Evolutionary conservation across 495 filamentous ascomycete genomes (phyloP).

Genomic region (Margaritispora aquatica): DNA sequence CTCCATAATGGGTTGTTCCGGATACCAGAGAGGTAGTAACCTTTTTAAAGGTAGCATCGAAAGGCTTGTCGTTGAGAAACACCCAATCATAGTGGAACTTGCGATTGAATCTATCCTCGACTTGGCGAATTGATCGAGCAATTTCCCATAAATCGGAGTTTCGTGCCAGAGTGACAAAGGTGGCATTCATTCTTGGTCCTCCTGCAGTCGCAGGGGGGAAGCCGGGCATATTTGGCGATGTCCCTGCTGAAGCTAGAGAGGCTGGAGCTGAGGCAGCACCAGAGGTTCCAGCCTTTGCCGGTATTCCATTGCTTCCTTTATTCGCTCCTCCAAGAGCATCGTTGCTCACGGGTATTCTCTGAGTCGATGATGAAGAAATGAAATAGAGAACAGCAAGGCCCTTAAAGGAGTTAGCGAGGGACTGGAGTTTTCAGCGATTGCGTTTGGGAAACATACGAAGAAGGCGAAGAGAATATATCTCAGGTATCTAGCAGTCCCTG

Average conservation of each 20-base stretch:
- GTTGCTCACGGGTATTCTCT: conserved; percentile 21
- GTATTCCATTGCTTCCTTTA: conserved; percentile 4
- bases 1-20: conserved; percentile 82
- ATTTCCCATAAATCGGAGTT: conserved; percentile 97
- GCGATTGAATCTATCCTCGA: conserved; percentile 96
- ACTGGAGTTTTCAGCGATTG: not conserved
- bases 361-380: conserved; percentile 61
- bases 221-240: conserved; percentile 20
- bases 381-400: conserved; percentile 71
- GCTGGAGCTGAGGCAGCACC: not conserved
- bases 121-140: conserved; percentile 83
- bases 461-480: conserved; percentile 87
- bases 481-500: conserved; percentile 61
- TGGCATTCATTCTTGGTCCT: conserved; percentile 81
- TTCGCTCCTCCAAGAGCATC: conserved; percentile 22
- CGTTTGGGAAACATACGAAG: conserved; percentile 53
- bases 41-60: conserved; percentile 87
- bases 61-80: conserved; percentile 92
- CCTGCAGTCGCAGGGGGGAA: conserved; percentile 45
- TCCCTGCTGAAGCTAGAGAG: conserved; percentile 7
- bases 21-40: conserved; percentile 85
- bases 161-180: conserved; percentile 91
- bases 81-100: conserved; percentile 99
- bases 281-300: conserved; percentile 9
- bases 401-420: conserved; percentile 37